Base-by-base conservation (phyloP, 192 early-diverging fungal genomes). In the Chytriomyces hyalinus region DNA sequence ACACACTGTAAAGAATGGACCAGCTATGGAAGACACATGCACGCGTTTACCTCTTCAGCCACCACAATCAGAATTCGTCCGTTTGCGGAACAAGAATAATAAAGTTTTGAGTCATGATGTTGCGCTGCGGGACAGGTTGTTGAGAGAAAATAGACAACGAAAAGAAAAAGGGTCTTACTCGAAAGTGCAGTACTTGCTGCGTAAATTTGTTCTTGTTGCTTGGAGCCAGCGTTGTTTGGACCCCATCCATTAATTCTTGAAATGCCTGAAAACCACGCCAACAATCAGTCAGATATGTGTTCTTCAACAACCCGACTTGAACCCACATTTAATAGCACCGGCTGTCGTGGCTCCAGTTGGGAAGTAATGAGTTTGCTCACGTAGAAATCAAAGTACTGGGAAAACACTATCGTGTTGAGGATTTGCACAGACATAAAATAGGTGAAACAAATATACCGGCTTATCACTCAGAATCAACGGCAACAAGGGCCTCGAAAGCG, bases 401-500 rank as follows among this genome's bases (percentile, higher is more conserved):
- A 24, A 22, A 24, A 28, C 13, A 62, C 6, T 1, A n/a, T 60
- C 13, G 43, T 4, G 6, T 74, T 36, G 11, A 17, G 45, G 36
- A 36, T 4, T 6, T 46, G 28, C 13, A 22, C 15, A 46, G n/a
- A 65, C 20, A 82, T 13, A 10, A 6, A 43, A 61, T 17, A 24
- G 51, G 36, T n/a, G 44, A 65, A 59, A 65, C 10, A 20, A n/a
- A 49, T 45, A 49, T 62, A 80, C 80, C 17, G 92, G 91, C 71
- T 86, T 90, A 71, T 93, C 90, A 61, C 96, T 84, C 62, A 95
- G 80, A 13, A 95, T 90, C 62, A 97, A 74, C 6, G 90, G 90
- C 76, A 95, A 85, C 62, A 97, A 84, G 10, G 95, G 94, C 20
- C 94, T 81, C 57, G 92, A 92, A 43, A 96, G 83, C 46, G 90